A percentile compares a stretch with the other conserved stretches of the same genome.
phyloP scores from a whole-genome alignment of 257 asterid genomes.

The Mitragyna speciosa region DNA sequence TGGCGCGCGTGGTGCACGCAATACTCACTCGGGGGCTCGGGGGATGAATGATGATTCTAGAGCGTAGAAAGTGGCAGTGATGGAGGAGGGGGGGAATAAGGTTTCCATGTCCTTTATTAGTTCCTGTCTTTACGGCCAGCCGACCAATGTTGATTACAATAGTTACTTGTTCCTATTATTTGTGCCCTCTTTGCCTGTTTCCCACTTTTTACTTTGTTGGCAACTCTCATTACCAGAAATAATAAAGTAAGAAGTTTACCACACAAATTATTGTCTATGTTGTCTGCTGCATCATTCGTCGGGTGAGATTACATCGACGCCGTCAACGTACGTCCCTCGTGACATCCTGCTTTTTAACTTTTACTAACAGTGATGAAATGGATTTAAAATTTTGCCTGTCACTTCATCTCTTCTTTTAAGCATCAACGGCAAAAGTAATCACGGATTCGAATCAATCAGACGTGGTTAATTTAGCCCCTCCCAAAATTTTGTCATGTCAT shows the following conservation, averaged over 20 bases:
- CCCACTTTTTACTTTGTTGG: constrained; percentile 1
- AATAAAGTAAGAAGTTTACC: not conserved
- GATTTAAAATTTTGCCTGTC: not conserved
- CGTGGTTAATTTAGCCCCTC: not conserved
- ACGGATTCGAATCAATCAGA: not conserved
- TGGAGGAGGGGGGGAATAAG: constrained; percentile 16
- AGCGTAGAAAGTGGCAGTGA: constrained; percentile 44
- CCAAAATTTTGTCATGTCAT: too few relatives aligned
- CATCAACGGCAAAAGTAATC: not conserved
- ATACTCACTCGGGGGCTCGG: too few relatives aligned
- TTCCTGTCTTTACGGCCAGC: constrained; percentile 41
- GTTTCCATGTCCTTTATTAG: constrained; percentile 21
- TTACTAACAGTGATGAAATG: not conserved
- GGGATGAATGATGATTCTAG: constrained; percentile 31
- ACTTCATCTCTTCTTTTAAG: not conserved
- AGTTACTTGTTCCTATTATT: constrained; percentile 9
- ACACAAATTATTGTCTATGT: constrained; percentile 2
- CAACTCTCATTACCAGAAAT: not conserved
- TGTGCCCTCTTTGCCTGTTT: not conserved
- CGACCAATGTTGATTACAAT: constrained; percentile 37
- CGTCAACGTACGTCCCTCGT: not conserved
- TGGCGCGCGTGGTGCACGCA: too few relatives aligned
- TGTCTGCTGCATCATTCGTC: constrained; percentile 3
- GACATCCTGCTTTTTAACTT: not conserved
- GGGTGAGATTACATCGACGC: not conserved